Conservation (phyloP, 1,284 basidiomycete species). For the Ceratobasidium theobromae region DNA sequence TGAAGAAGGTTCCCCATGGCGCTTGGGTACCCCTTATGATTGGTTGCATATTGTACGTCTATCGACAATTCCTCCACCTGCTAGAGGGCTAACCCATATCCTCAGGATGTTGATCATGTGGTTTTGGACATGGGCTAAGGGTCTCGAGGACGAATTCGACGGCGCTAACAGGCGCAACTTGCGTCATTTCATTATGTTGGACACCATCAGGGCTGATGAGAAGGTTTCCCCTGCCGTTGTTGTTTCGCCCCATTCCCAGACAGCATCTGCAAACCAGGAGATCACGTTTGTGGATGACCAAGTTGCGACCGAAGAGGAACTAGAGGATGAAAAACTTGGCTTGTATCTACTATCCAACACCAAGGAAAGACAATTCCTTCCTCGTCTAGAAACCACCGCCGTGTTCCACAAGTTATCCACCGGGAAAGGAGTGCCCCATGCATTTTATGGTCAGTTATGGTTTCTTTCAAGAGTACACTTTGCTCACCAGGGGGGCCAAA, state of each 20-base stretch:
- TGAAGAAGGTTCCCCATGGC: conserved; percentile 61
- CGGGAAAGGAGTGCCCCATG: conserved; percentile 59
- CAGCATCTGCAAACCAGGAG: conserved; percentile 12
- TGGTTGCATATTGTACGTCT: conserved; percentile 51
- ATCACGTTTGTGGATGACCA: conserved; percentile 36
- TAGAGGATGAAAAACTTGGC: conserved; percentile 35
- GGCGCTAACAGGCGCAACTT: conserved; percentile 56
- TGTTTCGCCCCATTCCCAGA: conserved; percentile 2
- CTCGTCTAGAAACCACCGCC: conserved; percentile 55
- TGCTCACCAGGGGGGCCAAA: no score
- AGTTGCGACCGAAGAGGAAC: conserved; percentile 33
- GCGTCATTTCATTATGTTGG: conserved; percentile 50
- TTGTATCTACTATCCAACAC: conserved; percentile 14
- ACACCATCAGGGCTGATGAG: conserved; percentile 26
- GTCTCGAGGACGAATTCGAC: conserved; percentile 62
- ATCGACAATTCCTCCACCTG: no score
- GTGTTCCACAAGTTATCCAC: conserved; percentile 58
- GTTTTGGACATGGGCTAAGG: conserved; percentile 65
- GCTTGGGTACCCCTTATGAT: conserved; percentile 66
- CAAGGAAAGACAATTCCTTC: conserved; percentile 44
- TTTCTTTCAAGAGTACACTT: background rate
- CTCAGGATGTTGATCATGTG: conserved; percentile 51
- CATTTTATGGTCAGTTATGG: conserved; percentile 48
- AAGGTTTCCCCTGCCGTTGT: conserved; percentile 12
- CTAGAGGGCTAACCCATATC: background rate